These are phyloP conservation scores for Sphaceloma murrayae DNA, from an alignment of 2,329 filamentous ascomycete species.

Conservation along the genomic window DNA sequence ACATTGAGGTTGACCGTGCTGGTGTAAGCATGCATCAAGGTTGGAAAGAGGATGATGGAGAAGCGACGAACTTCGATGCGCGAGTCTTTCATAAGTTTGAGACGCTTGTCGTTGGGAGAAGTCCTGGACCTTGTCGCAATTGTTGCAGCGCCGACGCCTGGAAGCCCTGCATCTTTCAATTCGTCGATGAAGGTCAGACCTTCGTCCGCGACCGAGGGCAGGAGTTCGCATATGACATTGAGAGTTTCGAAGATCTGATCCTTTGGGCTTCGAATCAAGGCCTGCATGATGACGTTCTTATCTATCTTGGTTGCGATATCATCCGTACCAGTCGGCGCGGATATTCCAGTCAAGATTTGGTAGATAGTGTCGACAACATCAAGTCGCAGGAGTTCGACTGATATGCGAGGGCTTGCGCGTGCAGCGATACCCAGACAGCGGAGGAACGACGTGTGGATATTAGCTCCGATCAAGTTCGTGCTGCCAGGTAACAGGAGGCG, in stretches of 20 bases:
- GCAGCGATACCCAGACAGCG: conserved; percentile 85
- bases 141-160: conserved; percentile 37
- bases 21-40: conserved; percentile 90
- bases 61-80: conserved; percentile 83
- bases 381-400: conserved; percentile 86
- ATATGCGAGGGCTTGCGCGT: conserved; percentile 75
- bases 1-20: conserved; percentile 94
- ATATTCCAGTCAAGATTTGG: conserved; percentile 92
- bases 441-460: conserved; percentile 93
- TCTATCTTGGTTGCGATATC: conserved; percentile 80
- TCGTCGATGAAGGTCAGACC: conserved; percentile 44
- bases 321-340: conserved; percentile 68
- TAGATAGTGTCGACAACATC: conserved; percentile 96
- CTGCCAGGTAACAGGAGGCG: conserved; percentile 85
- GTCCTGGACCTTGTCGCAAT: conserved; percentile 41
- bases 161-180: conserved; percentile 40
- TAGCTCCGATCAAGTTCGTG: conserved; percentile 86
- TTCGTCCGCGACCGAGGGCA: conserved; percentile 62
- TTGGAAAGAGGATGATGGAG: conserved; percentile 84
- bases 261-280: conserved; percentile 84
- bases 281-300: conserved; percentile 97
- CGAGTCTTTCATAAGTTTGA: conserved; percentile 75
- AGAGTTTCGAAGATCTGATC: conserved; percentile 96
- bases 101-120: conserved; percentile 64
- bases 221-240: conserved; percentile 91